Base-by-base conservation (phyloP, 257 asterid species). In the Solanum ossicruentum region DNA sequence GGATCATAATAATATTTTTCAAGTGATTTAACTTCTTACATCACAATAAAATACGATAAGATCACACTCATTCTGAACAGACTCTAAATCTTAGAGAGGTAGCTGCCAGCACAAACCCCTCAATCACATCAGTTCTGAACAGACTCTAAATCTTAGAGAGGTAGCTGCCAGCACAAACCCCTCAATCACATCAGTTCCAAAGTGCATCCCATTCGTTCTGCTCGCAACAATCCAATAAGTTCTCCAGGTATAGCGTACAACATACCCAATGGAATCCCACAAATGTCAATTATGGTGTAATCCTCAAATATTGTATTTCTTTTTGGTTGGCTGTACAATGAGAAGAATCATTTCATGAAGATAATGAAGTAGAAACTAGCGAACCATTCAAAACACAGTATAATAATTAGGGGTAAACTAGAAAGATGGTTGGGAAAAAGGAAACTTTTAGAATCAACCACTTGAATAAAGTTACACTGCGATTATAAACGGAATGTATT, bases 401-500 rank as follows among this genome's bases (percentile, higher is more conserved):
- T 28, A 28, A 54, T 73, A 20, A 43, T 11, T 43, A 43, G 80
- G 80, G 36, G 81, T 13, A 49, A 77, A 77, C 11, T 51, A 77
- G 45, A 77, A 77, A 52, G 26, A 56, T 0, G 61, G 81, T 12
- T 45, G 81, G 56, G 7, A n/a, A 13, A n/a, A 26, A 13, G 7
- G 18, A 45, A 23, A 52, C 11, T 8, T 23, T 47, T 12, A 75
- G 81, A 2, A 49, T 9, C 81, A 23, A 13, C 2, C 81, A 75
- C 60, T 75, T 75, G 8, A 81, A 58, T 18, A 26, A 51, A 20
- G 28, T 17, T 69, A 36, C 23, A 66, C 61, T 78, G 77, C 26
- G 12, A 43, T 56, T 61, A 52, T 82, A 85, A 81, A 39, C 83
- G 21, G 63, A 85, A 57, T 71, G 85, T 67, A 81, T 85, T 69